Evolutionary conservation across 1,139 yeast species (phyloP), one percentile per base, ranked within the genome.

Genomic region (Taphrina confusa): DNA sequence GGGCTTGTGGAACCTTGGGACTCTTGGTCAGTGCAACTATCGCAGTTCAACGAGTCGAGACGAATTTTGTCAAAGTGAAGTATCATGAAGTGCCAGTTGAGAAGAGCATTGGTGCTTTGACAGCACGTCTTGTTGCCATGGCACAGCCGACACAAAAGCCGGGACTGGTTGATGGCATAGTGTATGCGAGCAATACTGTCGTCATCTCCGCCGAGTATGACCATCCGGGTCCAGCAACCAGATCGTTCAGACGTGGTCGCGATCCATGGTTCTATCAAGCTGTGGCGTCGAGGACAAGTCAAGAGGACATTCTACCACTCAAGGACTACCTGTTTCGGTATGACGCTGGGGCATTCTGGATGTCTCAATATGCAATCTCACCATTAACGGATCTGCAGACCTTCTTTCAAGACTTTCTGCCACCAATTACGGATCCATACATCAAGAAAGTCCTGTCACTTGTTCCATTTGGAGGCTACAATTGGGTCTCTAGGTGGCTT

Each of bases 261-360:
- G 40, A 33, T 14, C 54, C 54, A 4, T 49, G 54, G 54, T 49
- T 49, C 44, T 49, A 22, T n/a, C 28, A 49, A n/a, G 9, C 33
- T 34, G 42, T 33, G 12, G 12, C 9, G n/a, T 18, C 40, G n/a
- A 37, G 42, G 25, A 8, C 42, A 9, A 37, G 11, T 5, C 42
- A 37, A 12, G 4, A 37, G 9, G 54, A 22, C 22, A n/a, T 49
- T 23, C 30, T 49, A 2, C 42, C 14, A 11, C n/a, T 31, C 30
- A 33, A 49, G 44, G 54, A 34, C 33, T 49, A 49, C 31, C 12
- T 49, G 3, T 49, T 49, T 20, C 20, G 54, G 14, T 49, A 49
- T 31, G 54, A 49, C 25, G 44, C 44, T 3, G 54, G 54, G 11
- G 54, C 54, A 6, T 49, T 34, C 30, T 49, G 54, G 54, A 49